Percentiles rank a stretch among this genome's conserved stretches.
Evolutionary conservation across 805 yeast species (phyloP).

Genomic region (Candida stauntonica): DNA sequence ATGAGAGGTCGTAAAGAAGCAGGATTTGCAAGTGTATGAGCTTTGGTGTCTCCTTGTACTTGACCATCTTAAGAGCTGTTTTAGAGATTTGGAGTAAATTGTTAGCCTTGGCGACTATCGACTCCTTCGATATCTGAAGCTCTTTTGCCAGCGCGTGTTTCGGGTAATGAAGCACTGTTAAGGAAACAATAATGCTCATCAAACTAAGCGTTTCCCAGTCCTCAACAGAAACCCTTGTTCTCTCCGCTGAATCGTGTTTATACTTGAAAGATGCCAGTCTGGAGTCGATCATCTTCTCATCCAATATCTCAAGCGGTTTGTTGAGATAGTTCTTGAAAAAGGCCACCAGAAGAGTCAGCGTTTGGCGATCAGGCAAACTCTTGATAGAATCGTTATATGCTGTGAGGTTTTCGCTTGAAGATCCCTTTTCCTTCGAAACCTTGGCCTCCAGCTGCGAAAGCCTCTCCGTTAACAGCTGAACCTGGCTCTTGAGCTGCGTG

Average conservation of each 20-base stretch:
- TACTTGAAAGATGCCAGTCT: conserved; percentile 3
- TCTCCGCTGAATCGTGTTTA: background rate
- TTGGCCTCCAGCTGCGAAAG: conserved; percentile 14
- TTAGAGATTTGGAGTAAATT: conserved; percentile 17
- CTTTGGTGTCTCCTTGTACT: conserved; percentile 19
- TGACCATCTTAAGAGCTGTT: conserved; percentile 12
- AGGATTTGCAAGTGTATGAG: conserved; percentile 20
- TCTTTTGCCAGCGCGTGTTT: conserved; percentile 5
- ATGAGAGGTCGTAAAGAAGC: conserved; percentile 14
- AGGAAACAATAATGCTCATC: conserved; percentile 16
- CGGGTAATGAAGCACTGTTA: conserved; percentile 18
- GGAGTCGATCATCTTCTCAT: conserved; percentile 7
- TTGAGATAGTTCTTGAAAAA: conserved; percentile 15
- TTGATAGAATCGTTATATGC: conserved; percentile 4
- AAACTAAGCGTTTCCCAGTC: conserved; percentile 21
- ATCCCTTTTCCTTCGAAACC: no score
- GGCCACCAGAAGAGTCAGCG: conserved; percentile 2
- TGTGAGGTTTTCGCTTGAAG: conserved; percentile 5
- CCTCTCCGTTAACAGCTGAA: conserved; percentile 13
- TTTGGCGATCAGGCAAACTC: conserved; percentile 6
- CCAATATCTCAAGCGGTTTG: conserved; percentile 16
- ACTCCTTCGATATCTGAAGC: conserved; percentile 5
- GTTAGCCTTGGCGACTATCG: conserved; percentile 13
- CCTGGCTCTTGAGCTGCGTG: conserved; percentile 12
- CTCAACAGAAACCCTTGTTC: background rate